Base-by-base conservation (phyloP, 1,284 basidiomycete genomes). In the Sanghuangporus baumii region DNA sequence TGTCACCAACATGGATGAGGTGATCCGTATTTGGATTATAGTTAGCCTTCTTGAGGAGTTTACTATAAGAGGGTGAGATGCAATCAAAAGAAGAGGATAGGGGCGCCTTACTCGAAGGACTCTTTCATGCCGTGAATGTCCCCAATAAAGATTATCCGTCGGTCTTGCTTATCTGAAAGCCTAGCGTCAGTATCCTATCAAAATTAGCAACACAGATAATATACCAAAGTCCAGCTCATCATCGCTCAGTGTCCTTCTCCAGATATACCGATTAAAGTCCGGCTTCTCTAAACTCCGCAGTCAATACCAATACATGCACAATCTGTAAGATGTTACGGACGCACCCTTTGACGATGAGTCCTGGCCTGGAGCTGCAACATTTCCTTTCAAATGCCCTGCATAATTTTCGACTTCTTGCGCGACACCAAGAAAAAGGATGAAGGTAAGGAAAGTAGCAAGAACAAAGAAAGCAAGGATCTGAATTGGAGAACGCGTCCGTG, bases 101-200 rank as follows among this genome's bases (percentile, higher is more conserved):
- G 23, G n/a, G n/a, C 12, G 3, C 74, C 87, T 65, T 62, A 91
- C 89, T 83, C 76, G 6, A 96, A 74, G 0, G 87, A 82, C 14
- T 79, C 71, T 62, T 83, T 79, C 80, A 88, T 91, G 51, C 91
- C 93, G 77, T 96, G 94, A 2, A 96, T 81, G 69, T 96, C 94
- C 16, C 94, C 94, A 31, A 94, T 75, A 64, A 92, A 75, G 52
- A 95, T 82, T 16, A 46, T 6, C 8, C 91, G 84, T 64, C 74
- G 77, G n/a, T 76, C 69, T 3, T 77, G 72, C 26, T 81, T 75
- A 62, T 80, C 87, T 87, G 62, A n/a, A 40, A 36, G 8, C 11
- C 23, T 23, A 41, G 55, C 6, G 54, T 51, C 58, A 55, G 51
- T n/a, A 34, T 55, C n/a, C 51, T 54, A 26, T 34, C 6, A 50